Percentiles rank a stretch among this genome's conserved stretches.
phyloP scores from a whole-genome alignment of 2,329 filamentous ascomycete species.

The Penicillium olsonii region DNA sequence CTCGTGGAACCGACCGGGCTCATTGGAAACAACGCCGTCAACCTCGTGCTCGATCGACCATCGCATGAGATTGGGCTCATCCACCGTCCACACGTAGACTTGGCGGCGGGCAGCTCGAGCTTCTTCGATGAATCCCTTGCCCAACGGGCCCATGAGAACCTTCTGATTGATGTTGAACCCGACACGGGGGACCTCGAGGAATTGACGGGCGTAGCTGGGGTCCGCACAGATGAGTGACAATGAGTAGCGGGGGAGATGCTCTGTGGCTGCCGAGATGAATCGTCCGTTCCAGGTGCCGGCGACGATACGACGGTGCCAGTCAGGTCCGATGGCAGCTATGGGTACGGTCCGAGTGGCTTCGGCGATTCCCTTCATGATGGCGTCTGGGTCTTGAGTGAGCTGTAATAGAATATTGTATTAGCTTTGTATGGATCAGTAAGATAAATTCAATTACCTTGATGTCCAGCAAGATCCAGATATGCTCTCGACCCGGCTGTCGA shows the following conservation, averaged over 20 bases:
- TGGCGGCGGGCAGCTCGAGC: slow-evolving; percentile 58
- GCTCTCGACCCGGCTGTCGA: slow-evolving; percentile 61
- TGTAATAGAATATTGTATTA: slow-evolving; percentile 1
- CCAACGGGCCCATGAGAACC: slow-evolving; percentile 67
- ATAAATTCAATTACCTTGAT: slow-evolving; percentile 65
- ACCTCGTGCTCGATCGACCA: slow-evolving; percentile 70
- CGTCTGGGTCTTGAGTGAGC: slow-evolving; percentile 53
- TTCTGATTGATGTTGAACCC: slow-evolving; percentile 77
- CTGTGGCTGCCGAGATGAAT: slow-evolving; percentile 65
- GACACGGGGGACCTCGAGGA: slow-evolving; percentile 64
- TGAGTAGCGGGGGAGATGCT: slow-evolving; percentile 49
- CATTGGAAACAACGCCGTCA: slow-evolving; percentile 84
- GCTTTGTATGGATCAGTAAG: background rate
- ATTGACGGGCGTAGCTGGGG: slow-evolving; percentile 65
- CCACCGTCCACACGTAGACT: slow-evolving; percentile 85
- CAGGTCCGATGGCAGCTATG: slow-evolving; percentile 40
- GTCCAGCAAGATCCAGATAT: slow-evolving; percentile 81
- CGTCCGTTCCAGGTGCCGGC: slow-evolving; percentile 80
- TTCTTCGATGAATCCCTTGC: slow-evolving; percentile 65
- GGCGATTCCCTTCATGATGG: slow-evolving; percentile 70
- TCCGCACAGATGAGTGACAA: slow-evolving; percentile 47
- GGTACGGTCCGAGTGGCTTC: slow-evolving; percentile 60
- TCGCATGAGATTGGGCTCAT: slow-evolving; percentile 74
- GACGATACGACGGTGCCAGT: slow-evolving; percentile 72
- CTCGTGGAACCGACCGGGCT: slow-evolving; percentile 51